Evolutionary conservation across 2,329 filamentous ascomycete species (phyloP), one percentile per base, ranked within the genome.

Genomic region (Calycina herbarum): DNA sequence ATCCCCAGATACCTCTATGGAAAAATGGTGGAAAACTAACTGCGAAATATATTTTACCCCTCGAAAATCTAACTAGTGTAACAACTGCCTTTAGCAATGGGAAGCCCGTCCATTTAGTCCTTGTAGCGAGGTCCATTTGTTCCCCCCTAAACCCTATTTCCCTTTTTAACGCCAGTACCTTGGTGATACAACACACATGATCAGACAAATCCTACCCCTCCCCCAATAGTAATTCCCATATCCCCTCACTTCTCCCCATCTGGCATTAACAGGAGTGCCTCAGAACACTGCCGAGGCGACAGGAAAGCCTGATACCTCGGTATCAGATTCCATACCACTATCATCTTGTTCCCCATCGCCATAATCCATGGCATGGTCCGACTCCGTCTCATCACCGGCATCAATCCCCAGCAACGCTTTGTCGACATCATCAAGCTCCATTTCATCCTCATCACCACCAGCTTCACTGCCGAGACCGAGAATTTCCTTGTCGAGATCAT

Each of bases 401-500:
- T 38, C 40, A 38, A 76, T 60, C 11, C 74, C 73, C 27, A 77
- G 62, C 35, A 77, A 62, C 31, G 70, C 71, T 57, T 82, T 82
- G 11, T 79, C 80, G 8, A 83, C 82, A 59, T 81, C 81, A 60
- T 82, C 82, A 5, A 78, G 75, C 54, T 56, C 33, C 3, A 57
- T 48, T 27, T 79, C 78, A 42, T 80, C 80, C 1, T 78, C 76
- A 8, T 79, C 80, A 10, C 78, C 80, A 3, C 80, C 77, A 11
- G 76, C 79, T 11, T 78, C 81, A 59, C 77, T 80, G 1, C 78
- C 83, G 42, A 83, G 69, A 13, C 80, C 82, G 3, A 83, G 72
- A 15, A 83, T 74, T 62, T 85, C 84, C 71, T 84, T 82, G 17
- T 86, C 82, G 62, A 82, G 82, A 33, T 87, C 85, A 63, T 85